Evolutionary conservation across 2,329 filamentous ascomycete genomes (phyloP), one percentile per base, ranked within the genome.

Genomic region (Xylariaceae sp.): DNA sequence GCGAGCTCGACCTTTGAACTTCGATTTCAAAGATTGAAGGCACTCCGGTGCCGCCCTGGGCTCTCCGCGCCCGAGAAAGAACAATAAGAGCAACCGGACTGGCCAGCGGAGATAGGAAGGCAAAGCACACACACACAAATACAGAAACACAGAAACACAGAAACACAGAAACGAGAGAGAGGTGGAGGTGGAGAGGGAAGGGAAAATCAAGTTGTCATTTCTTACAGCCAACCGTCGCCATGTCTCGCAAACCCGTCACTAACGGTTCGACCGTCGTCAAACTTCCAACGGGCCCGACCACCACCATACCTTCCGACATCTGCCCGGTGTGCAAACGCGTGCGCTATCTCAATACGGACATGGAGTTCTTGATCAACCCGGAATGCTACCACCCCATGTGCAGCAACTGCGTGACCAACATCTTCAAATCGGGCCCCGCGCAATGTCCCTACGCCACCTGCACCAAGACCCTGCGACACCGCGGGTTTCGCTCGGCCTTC

Each of bases 381-480:
- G 91, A 95, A 78, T 99, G 94, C 81, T 99, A 99, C 78, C 94
- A 99, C 78, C 90, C 90, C 64, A 97, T 99, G 89, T 99, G 94
- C 78, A 87, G 90, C 71, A 91, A 89, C 54, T 99, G 94, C 75
- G 91, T 97, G 42, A 88, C 92, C 72, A 88, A 92, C 53, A 89
- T 97, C 65, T 99, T 97, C 79, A 88, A 87, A 37, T 86, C 89
- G 53, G 94, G 94, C 0, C 94, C 94, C 0, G 89, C 91, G 53
- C 88, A 91, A 58, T 99, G 95, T 69, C 94, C 94, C 1, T 89
- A 96, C 55, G 89, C 89, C 0, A 88, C 87, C 41, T 99, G 94
- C 74, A 83, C 85, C 69, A 86, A 88, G 70, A 97, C 91, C 0
- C 79, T 99, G 4, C 86, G 94, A 1, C 89, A 91, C 66, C 83